Evolutionary conservation across 1,139 yeast species (phyloP), one percentile per base, ranked within the genome.

Genomic region (Taphrina wiesneri): DNA sequence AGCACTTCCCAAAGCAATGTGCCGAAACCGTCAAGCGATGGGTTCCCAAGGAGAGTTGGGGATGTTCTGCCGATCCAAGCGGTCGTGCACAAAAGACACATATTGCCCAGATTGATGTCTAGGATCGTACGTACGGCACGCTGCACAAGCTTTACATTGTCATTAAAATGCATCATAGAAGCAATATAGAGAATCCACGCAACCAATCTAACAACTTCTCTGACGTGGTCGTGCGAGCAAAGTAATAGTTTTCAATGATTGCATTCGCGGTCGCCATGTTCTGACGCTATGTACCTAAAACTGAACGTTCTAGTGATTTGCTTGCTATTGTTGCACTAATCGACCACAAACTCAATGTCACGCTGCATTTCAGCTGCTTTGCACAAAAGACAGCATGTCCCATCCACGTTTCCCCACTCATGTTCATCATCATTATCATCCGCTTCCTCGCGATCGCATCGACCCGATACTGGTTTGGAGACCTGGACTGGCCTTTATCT

Each of bases 31-130:
- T 93, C 69, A 91, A 90, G 97, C 88, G 99, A 84, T 93, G 99
- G 99, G 81, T 93, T 78, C 99, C 99, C 77, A 93, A 95, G 84
- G 98, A 98, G 71, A 99, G 93, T 79, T 93, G 99, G 99, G 99
- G 99, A 70, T 93, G 99, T 81, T 92, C 92, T 75, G 96, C 87
- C 73, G 99, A 93, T 79, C 99, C 99, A 65, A 88, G 96, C 67
- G 99, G 99, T 71, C 90, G 99, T 34, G 63, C 57, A 21, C 68
- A 54, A 39, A 54, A 54, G 49, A 54, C 59, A 11, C 59, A 54
- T 15, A 54, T 54, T 25, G 59, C 59, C 9, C 46, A 54, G 34
- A 54, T 54, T 28, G 59, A 54, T 15, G 49, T 54, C 9, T 54
- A 28, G 19, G 1, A 19, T 26, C 11, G 36, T 11, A 11, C 86